Percentiles rank a stretch among this genome's conserved stretches.
These are phyloP conservation scores for Helicocarpus griseus DNA, from an alignment of 2,329 filamentous ascomycete genomes.

Conservation along the genomic window DNA sequence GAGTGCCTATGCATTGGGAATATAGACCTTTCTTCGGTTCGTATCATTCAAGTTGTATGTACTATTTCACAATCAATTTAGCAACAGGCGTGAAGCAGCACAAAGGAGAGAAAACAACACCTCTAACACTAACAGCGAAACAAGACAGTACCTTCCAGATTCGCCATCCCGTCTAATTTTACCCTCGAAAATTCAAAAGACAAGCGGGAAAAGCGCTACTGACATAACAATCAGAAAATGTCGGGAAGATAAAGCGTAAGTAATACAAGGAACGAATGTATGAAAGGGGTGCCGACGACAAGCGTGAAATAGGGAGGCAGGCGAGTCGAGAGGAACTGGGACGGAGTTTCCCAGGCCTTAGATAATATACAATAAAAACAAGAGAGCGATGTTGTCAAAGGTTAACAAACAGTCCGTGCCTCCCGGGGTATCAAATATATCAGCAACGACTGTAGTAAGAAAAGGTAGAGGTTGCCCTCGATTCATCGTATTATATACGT, in stretches of 20 bases:
- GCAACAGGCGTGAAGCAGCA: not conserved
- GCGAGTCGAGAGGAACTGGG: not conserved
- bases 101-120: not conserved
- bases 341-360: too few relatives aligned
- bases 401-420: slow-evolving; percentile 3
- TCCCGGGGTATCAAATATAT: slow-evolving; percentile 11
- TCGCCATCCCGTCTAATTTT: not conserved
- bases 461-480: slow-evolving; percentile 5
- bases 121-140: not conserved
- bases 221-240: not conserved
- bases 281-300: too few relatives aligned
- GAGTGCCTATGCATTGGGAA: too few relatives aligned
- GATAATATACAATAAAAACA: not conserved
- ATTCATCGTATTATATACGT: slow-evolving; percentile 1
- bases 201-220: not conserved
- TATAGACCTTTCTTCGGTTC: too few relatives aligned
- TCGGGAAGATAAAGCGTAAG: not conserved
- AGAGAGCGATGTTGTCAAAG: not conserved
- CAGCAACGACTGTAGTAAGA: not conserved
- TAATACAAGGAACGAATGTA: too few relatives aligned
- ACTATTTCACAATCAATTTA: not conserved
- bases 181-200: not conserved
- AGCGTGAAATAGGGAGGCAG: not conserved
- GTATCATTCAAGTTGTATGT: too few relatives aligned
- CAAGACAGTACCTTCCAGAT: not conserved